phyloP scores from a whole-genome alignment of 2,329 filamentous ascomycete species.

The Aspergillus luchuensis region DNA sequence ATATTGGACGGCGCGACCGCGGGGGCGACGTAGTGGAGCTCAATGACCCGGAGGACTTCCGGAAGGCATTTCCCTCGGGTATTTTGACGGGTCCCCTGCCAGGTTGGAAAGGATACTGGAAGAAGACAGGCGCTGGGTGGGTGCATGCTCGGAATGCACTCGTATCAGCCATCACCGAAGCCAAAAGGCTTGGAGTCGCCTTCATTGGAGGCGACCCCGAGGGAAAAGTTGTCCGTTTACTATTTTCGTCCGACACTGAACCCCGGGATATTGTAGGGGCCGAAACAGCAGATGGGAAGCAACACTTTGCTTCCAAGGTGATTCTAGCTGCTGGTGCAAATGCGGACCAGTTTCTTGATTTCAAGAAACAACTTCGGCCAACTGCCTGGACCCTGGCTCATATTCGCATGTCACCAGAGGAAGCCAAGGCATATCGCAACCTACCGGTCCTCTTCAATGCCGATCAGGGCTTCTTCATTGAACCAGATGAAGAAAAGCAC shows the following conservation, averaged over 20 bases:
- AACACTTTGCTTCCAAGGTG: slow-evolving; percentile 46
- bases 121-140: slow-evolving; percentile 51
- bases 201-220: slow-evolving; percentile 6
- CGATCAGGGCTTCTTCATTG: slow-evolving; percentile 54
- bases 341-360: slow-evolving; percentile 51
- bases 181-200: slow-evolving; percentile 3
- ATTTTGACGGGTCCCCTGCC: slow-evolving; percentile 54
- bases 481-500: slow-evolving; percentile 45
- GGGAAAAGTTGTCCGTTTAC: background rate
- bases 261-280: background rate
- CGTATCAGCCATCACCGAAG: slow-evolving; percentile 17
- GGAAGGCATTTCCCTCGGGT: slow-evolving; percentile 54
- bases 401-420: slow-evolving; percentile 51
- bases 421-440: slow-evolving; percentile 49
- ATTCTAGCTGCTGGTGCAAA: slow-evolving; percentile 57
- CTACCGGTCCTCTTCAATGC: slow-evolving; percentile 55
- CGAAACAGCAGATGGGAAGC: slow-evolving; percentile 45
- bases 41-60: slow-evolving; percentile 50
- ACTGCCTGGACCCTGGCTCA: slow-evolving; percentile 59
- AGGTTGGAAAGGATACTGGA: slow-evolving; percentile 54
- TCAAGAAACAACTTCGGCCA: slow-evolving; percentile 55
- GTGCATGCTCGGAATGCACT: slow-evolving; percentile 56
- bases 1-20: slow-evolving; percentile 38
- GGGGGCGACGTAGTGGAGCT: slow-evolving; percentile 28
- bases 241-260: background rate